Conservation (phyloP, 306 rosid genomes). For the Alnus rubra region DNA sequence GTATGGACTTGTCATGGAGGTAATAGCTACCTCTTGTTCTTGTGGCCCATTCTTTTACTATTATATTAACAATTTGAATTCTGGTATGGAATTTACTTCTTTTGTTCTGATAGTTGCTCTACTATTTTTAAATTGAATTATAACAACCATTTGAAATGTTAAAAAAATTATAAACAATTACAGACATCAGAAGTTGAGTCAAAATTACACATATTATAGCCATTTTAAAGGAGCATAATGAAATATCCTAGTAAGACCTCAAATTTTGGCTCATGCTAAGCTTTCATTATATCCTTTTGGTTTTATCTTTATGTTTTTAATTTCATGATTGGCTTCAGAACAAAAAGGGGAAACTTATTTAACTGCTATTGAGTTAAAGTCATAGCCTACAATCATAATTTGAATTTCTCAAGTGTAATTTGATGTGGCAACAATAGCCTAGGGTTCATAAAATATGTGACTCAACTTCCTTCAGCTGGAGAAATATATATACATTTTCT, state of each 20-base stretch:
- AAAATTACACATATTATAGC: background rate
- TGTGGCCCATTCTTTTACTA: background rate
- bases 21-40: conserved; percentile 32
- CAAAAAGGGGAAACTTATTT: background rate
- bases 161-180: background rate
- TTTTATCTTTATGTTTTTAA: too few relatives aligned
- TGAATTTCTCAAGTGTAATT: background rate
- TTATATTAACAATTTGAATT: background rate
- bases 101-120: too few relatives aligned
- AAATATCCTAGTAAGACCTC: background rate
- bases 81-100: background rate
- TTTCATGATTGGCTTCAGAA: background rate
- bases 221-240: background rate
- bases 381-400: background rate
- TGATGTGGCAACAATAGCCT: background rate
- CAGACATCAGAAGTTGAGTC: background rate
- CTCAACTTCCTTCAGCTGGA: background rate
- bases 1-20: conserved; percentile 96
- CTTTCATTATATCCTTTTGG: too few relatives aligned
- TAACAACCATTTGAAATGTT: background rate
- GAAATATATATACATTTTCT: background rate
- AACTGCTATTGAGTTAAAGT: background rate
- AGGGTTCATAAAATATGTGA: background rate
- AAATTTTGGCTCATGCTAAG: too few relatives aligned
- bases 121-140: background rate